Base-by-base conservation (phyloP, 345 rosid species). In the Crucihimalaya himalaica region DNA sequence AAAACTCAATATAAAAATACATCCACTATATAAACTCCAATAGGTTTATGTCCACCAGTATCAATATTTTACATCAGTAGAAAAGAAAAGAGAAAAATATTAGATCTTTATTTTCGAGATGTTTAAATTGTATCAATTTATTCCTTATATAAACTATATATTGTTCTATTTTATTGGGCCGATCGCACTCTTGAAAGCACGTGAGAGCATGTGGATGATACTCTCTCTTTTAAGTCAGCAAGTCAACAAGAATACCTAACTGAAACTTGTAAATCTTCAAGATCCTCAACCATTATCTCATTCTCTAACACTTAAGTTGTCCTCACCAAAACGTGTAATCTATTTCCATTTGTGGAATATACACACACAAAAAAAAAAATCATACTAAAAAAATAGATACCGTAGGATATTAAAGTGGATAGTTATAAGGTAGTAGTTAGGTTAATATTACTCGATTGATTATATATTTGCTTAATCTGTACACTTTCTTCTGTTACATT, bases 391-490 rank as follows among this genome's bases (percentile, higher is more conserved):
- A 37, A 37, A 37, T 0, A 37, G 11, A 35, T 8, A 9, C 45
- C 6, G 13, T 12, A 12, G 6, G n/a, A 2, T 43, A 43, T n/a
- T 3, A n/a, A 45, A 57, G 18, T 6, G 11, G 13, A 59, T 59
- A 59, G n/a, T 18, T 18, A 4, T 34, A 59, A 37, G 53, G 45
- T 72, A 39, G 53, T 62, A 14, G 15, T 52, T 74, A 74, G 73
- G 67, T 65, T 21, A 0, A 27, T 20, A 66, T 45, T 69, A 56
- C 39, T n/a, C n/a, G n/a, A 28, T 57, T 15, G 12, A 16, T 47
- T 10, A 31, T 15, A 16, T 48, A n/a, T 27, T n/a, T 25, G 25
- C 50, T 43, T 2, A 42, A 55, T 70, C 25, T 29, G 19, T 16
- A 13, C 55, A 20, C 6, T 19, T 51, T 65, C 73, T 47, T 51